Conservation (phyloP, 768 basidiomycete species). For the Crassisporium funariophilum region DNA sequence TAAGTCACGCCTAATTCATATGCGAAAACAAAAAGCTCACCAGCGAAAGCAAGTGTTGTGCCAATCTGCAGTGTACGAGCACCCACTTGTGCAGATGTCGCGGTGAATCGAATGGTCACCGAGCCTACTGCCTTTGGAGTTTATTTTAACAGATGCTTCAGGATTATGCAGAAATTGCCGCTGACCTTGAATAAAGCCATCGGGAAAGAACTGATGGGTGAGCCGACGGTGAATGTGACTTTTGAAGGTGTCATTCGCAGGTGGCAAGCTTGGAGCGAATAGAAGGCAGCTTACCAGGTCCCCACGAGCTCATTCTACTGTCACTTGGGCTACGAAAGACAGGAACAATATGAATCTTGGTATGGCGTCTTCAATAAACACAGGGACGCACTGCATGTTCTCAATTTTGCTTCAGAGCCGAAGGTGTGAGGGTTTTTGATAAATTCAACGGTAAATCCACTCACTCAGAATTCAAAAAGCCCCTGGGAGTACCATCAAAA, state of each 20-base stretch:
- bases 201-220: slow-evolving; percentile 27
- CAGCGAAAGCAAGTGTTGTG: slow-evolving; percentile 39
- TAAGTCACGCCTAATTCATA: too few relatives aligned
- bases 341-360: not conserved
- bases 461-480: slow-evolving; percentile 40
- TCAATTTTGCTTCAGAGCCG: slow-evolving; percentile 31
- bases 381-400: slow-evolving; percentile 38
- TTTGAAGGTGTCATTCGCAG: not conserved
- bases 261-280: not conserved
- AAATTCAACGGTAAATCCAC: slow-evolving; percentile 8
- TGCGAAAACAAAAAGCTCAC: slow-evolving; percentile 9
- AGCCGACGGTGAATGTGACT: slow-evolving; percentile 36
- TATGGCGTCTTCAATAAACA: slow-evolving; percentile 3
- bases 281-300: slow-evolving; percentile 24
- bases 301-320: slow-evolving; percentile 35
- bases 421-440: not conserved
- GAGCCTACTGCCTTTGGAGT: slow-evolving; percentile 29
- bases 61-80: slow-evolving; percentile 37
- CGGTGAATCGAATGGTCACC: slow-evolving; percentile 30
- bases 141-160: not conserved
- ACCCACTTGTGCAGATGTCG: slow-evolving; percentile 33
- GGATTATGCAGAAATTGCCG: not conserved
- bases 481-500: slow-evolving; percentile 37
- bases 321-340: slow-evolving; percentile 33
- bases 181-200: slow-evolving; percentile 39